Percentiles rank a stretch among this genome's conserved stretches.
These are phyloP conservation scores for Russula sp. DNA, from an alignment of 768 basidiomycete genomes.

Conservation along the genomic window DNA sequence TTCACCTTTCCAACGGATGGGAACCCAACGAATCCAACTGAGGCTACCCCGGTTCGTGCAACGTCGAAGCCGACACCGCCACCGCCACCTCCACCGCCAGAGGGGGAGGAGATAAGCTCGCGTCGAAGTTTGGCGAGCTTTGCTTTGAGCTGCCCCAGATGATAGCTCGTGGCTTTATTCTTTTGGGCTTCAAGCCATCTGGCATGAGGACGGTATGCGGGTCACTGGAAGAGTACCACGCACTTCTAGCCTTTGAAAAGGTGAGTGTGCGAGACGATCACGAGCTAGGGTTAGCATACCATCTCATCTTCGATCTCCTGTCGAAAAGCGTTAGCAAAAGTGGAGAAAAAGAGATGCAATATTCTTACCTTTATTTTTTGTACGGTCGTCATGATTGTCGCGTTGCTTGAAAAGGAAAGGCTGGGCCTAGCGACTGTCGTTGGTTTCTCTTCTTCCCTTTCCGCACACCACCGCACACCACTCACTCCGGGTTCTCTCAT, in stretches of 20 bases:
- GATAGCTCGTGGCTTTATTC: conserved; percentile 94
- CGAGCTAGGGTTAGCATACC: conserved; percentile 44
- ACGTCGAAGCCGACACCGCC: conserved; percentile 95
- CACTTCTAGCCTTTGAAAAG: conserved; percentile 69
- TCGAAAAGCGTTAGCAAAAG: conserved; percentile 14
- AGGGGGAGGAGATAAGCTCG: conserved; percentile 78
- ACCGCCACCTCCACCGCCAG: conserved; percentile 79
- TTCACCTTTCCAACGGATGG: conserved; percentile 91
- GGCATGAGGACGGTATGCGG: conserved; percentile 17
- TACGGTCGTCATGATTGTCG: conserved; percentile 68
- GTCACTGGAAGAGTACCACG: conserved; percentile 27
- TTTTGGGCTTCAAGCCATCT: conserved; percentile 65
- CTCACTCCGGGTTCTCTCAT: conserved; percentile 9
- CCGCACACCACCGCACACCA: conserved; percentile 7
- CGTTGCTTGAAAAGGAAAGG: conserved; percentile 4
- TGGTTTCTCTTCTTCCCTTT: not conserved
- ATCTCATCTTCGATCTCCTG: conserved; percentile 97
- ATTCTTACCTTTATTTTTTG: conserved; percentile 76
- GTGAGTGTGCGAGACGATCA: conserved; percentile 23
- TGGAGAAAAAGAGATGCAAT: conserved; percentile 21
- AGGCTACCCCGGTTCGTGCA: conserved; percentile 94
- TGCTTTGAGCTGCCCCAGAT: conserved; percentile 94
- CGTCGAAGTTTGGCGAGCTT: conserved; percentile 96
- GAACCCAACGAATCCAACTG: conserved; percentile 89
- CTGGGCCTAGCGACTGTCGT: not conserved